phyloP scores from a whole-genome alignment of 768 basidiomycete species.

The Xerocomus spinulosus region DNA sequence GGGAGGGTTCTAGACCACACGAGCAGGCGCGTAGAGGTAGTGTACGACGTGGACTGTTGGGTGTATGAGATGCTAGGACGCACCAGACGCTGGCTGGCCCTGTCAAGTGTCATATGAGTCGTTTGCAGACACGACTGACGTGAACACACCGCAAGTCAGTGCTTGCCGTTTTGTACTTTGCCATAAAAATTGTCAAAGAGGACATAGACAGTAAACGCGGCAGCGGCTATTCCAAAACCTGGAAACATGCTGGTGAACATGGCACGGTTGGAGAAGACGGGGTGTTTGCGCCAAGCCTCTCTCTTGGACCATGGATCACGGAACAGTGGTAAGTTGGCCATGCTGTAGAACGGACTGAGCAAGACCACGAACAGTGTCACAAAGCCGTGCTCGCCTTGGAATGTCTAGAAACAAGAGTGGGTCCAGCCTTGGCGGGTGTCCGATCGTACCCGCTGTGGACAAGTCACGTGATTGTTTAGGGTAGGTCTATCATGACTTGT shows the following conservation, averaged over 20 bases:
- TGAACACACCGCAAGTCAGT: conserved; percentile 13
- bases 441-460: neutral
- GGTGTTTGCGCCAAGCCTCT: conserved; percentile 88
- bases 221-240: conserved; percentile 89
- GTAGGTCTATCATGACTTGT: conserved; percentile 49
- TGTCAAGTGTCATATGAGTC: conserved; percentile 1
- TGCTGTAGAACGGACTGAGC: conserved; percentile 30
- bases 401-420: conserved; percentile 9
- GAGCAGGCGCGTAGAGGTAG: neutral
- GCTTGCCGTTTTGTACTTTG: conserved; percentile 32
- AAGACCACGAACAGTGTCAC: neutral
- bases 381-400: conserved; percentile 17
- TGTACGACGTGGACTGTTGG: neutral
- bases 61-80: conserved; percentile 10
- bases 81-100: neutral
- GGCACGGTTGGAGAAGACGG: conserved; percentile 79
- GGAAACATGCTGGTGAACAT: conserved; percentile 93
- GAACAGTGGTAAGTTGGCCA: conserved; percentile 68
- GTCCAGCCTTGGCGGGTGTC: neutral
- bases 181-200: conserved; percentile 70
- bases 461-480: conserved; percentile 45
- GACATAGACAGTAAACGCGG: conserved; percentile 90
- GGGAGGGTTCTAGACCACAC: too few relatives aligned
- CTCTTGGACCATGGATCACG: conserved; percentile 94
- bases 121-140: neutral